Conservation (phyloP, 225 moss, liverwort and hornwort species). For the Asterella californica region DNA sequence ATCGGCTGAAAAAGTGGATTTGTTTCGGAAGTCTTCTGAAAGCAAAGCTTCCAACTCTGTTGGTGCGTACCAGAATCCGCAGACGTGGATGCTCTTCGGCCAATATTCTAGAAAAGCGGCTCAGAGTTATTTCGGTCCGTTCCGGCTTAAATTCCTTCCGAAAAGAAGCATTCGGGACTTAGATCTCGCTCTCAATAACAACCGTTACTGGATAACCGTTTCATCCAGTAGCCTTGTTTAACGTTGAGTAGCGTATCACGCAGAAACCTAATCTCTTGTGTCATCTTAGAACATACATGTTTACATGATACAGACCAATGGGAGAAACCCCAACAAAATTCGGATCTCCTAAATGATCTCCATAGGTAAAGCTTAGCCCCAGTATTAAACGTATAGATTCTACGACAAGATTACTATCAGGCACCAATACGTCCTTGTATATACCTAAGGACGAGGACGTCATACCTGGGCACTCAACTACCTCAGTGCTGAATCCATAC, state of each 20-base stretch:
- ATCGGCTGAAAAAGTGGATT: not conserved
- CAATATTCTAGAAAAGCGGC: slow-evolving; percentile 47
- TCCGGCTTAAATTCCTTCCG: not conserved
- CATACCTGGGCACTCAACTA: slow-evolving; percentile 86
- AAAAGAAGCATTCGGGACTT: no score
- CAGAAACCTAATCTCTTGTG: not conserved
- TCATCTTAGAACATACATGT: no score
- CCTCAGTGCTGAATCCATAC: slow-evolving; percentile 61
- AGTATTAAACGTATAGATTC: not conserved
- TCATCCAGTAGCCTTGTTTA: not conserved
- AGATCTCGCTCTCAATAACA: no score
- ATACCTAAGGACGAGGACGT: not conserved
- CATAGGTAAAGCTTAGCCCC: not conserved
- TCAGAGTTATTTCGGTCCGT: not conserved
- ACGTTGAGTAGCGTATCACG: not conserved
- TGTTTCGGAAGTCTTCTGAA: not conserved
- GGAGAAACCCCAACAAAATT: not conserved
- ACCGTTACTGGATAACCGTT: no score
- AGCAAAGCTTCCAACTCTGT: slow-evolving; percentile 57
- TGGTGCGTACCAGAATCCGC: slow-evolving; percentile 94
- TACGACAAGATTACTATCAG: not conserved
- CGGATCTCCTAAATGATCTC: not conserved
- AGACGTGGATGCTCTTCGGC: slow-evolving; percentile 72
- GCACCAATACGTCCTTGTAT: not conserved
- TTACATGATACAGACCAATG: no score